Base-by-base conservation (phyloP, 495 filamentous ascomycete species). In the Tuber indicum region DNA sequence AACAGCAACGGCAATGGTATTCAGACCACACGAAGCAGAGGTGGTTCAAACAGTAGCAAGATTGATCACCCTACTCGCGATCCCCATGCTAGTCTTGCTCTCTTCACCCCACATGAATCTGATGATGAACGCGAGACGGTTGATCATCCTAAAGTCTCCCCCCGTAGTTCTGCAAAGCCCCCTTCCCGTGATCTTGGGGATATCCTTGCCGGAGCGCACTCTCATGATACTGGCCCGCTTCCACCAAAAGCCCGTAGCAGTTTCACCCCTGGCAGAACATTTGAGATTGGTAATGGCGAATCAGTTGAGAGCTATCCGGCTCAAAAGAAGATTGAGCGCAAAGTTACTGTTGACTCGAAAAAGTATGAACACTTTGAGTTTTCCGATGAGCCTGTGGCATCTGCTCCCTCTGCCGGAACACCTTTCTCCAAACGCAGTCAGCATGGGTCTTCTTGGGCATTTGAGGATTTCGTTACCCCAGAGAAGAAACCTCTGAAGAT, bases 311-410 rank as follows among this genome's bases (percentile, higher is more conserved):
- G 84, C 52, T 76, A 81, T 23, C 74, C 42, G 19, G 75, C 74
- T 4, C 77, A 82, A 21, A 76, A 71, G 62, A 58, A 43, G 21
- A 72, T 75, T 43, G 77, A 73, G 36, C 76, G 76, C 43, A 79
- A 72, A 43, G 62, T 73, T 39, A 81, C 75, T 58, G 44, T 76
- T 41, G 86, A 94, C 80, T 88, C 93, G 17, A 89, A 89, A 81
- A 95, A 92, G 82, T 98, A 91, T 85, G 85, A 90, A 47, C 95
- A 99, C 84, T 98, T 98, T 83, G 91, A 96, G 74, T 90, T 98
- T 83, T 90, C 88, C 52, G 91, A 91, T 78, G 91, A 90, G 72
- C 81, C 82, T 42, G 80, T 70, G 71, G 72, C 75, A 23, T 74
- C 75, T 75, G 44, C 70, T 52, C 81, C 84, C 23, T 72, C 86